Percentiles rank a stretch among this genome's conserved stretches.
Evolutionary conservation across 768 basidiomycete species (phyloP).

Genomic region (Termitomyces sp.): DNA sequence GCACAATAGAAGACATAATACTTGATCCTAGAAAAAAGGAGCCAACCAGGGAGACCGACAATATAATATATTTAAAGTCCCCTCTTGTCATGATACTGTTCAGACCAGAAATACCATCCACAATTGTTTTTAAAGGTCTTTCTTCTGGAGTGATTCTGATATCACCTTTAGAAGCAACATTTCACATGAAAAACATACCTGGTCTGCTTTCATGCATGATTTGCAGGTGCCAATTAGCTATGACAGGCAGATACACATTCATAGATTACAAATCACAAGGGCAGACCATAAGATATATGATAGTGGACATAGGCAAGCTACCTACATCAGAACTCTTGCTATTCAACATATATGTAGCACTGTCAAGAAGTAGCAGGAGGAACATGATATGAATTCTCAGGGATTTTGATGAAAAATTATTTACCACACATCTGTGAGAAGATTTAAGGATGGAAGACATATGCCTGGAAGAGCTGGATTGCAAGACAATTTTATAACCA

Average conservation of each 20-base stretch:
- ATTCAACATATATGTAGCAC: slow-evolving; percentile 30
- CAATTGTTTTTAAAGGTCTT: slow-evolving; percentile 21
- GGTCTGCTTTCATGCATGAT: background rate
- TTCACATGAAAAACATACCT: background rate
- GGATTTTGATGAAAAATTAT: slow-evolving; percentile 23
- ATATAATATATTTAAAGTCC: slow-evolving; percentile 20
- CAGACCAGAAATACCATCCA: slow-evolving; percentile 18
- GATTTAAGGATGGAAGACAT: slow-evolving; percentile 18
- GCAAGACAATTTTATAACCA: no score
- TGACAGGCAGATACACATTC: slow-evolving; percentile 35
- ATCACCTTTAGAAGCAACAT: slow-evolving; percentile 5
- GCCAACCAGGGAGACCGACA: background rate
- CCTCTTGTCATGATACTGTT: slow-evolving; percentile 29
- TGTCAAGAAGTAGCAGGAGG: slow-evolving; percentile 28
- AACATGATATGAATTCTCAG: slow-evolving; percentile 26
- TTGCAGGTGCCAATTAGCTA: slow-evolving; percentile 6
- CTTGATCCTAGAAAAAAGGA: slow-evolving; percentile 31
- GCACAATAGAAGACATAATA: slow-evolving; percentile 27
- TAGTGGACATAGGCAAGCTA: slow-evolving; percentile 32
- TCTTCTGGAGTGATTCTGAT: slow-evolving; percentile 22
- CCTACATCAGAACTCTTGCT: slow-evolving; percentile 20
- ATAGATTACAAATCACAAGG: slow-evolving; percentile 40
- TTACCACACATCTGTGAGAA: slow-evolving; percentile 19
- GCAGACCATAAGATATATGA: slow-evolving; percentile 29
- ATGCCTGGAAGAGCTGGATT: slow-evolving; percentile 1